Evolutionary conservation across 768 basidiomycete species (phyloP).

Genomic region (Austroboletus festivus): DNA sequence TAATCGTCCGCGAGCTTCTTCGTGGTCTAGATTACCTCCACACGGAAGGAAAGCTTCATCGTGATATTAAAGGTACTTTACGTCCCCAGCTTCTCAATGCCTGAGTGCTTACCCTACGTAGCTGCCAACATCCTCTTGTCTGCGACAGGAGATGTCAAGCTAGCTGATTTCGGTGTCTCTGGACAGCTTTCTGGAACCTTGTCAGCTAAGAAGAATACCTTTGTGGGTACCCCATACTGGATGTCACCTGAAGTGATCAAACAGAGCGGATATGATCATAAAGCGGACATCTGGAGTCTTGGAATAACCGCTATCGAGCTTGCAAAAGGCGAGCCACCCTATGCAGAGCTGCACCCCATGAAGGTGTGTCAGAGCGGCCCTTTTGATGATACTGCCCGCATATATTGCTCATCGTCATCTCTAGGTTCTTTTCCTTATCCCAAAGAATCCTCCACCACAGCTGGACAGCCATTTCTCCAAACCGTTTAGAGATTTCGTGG

Average conservation of each 20-base stretch:
- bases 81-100: background rate
- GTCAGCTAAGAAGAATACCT: slow-evolving; percentile 96
- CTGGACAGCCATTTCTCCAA: slow-evolving; percentile 91
- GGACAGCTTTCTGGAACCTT: slow-evolving; percentile 93
- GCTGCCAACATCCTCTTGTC: slow-evolving; percentile 94
- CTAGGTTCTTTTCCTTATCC: slow-evolving; percentile 95
- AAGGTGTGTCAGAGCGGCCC: slow-evolving; percentile 55
- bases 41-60: slow-evolving; percentile 92
- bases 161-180: slow-evolving; percentile 98
- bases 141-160: slow-evolving; percentile 91
- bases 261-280: slow-evolving; percentile 98
- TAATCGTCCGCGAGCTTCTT: slow-evolving; percentile 89
- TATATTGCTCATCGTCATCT: background rate
- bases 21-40: slow-evolving; percentile 95
- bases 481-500: slow-evolving; percentile 91
- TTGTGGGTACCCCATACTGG: slow-evolving; percentile 98
- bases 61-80: slow-evolving; percentile 92
- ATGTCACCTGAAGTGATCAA: slow-evolving; percentile 99
- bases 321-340: slow-evolving; percentile 96
- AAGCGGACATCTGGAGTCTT: slow-evolving; percentile 98
- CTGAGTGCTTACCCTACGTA: slow-evolving; percentile 27
- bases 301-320: slow-evolving; percentile 98
- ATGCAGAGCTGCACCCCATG: slow-evolving; percentile 98
- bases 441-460: slow-evolving; percentile 92
- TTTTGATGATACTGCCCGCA: background rate